These are phyloP conservation scores for Leptographium galeiforme DNA, from an alignment of 2,329 filamentous ascomycete species.

Conservation along the genomic window DNA sequence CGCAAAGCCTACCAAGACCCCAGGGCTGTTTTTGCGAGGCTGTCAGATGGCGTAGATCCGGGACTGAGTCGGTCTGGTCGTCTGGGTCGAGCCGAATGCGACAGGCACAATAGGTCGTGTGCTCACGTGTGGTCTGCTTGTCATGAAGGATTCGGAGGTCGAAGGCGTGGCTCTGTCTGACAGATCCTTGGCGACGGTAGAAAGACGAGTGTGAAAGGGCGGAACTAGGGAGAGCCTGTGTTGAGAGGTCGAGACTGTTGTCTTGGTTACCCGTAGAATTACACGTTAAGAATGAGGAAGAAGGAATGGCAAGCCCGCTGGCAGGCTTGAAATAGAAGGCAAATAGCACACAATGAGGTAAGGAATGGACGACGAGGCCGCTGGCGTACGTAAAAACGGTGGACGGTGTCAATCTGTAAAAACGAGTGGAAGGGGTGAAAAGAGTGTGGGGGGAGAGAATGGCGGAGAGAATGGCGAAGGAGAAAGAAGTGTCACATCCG, in stretches of 20 bases:
- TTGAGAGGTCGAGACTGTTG: too few species aligned
- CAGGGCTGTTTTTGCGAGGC: background rate
- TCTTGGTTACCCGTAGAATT: background rate
- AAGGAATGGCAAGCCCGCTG: slow-evolving; percentile 43
- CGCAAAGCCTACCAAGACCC: background rate
- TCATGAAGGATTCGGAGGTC: too few species aligned
- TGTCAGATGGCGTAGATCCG: background rate
- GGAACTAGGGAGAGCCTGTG: too few species aligned
- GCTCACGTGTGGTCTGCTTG: too few species aligned
- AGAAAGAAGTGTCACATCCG: slow-evolving; percentile 2
- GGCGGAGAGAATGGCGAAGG: background rate
- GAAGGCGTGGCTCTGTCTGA: too few species aligned
- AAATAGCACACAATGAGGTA: background rate
- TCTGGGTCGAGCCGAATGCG: too few species aligned
- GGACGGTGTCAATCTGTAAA: background rate
- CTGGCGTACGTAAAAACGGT: background rate
- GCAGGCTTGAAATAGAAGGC: slow-evolving; percentile 27
- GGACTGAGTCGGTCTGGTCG: too few species aligned
- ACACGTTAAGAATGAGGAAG: background rate
- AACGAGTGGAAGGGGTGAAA: slow-evolving; percentile 9
- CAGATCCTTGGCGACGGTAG: too few species aligned
- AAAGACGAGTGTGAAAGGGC: too few species aligned
- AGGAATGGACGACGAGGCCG: slow-evolving; percentile 10
- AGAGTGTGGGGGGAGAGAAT: slow-evolving; percentile 3
- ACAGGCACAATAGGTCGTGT: too few species aligned